Percentiles rank a stretch among this genome's conserved stretches.
Evolutionary conservation across 306 rosid species (phyloP).

Genomic region (Cyclanthera cordifolia): DNA sequence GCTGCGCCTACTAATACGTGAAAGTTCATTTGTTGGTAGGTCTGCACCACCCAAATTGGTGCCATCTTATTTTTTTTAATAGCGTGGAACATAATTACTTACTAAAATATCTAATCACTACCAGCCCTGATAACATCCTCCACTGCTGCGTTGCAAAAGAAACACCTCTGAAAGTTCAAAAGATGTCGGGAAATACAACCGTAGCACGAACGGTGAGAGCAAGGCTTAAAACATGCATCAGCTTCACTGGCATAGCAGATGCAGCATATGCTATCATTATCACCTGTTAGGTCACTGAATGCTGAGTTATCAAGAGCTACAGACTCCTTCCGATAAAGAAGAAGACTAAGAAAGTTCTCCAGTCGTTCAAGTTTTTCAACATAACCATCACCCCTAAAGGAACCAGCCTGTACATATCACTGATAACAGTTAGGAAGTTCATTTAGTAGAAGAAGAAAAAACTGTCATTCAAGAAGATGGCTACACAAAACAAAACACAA

Average conservation of each 20-base stretch:
- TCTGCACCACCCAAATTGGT: slow-evolving; percentile 10
- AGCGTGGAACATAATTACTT: background rate
- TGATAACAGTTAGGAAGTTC: background rate
- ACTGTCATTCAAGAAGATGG: background rate
- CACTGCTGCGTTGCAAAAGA: slow-evolving; percentile 89
- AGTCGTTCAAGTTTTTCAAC: slow-evolving; percentile 50
- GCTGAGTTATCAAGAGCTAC: slow-evolving; percentile 27
- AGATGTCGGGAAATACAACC: slow-evolving; percentile 96
- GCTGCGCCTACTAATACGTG: background rate
- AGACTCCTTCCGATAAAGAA: slow-evolving; percentile 41
- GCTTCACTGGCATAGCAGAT: slow-evolving; percentile 68
- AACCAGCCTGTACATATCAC: slow-evolving; percentile 55
- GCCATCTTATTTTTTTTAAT: background rate
- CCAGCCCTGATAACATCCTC: slow-evolving; percentile 38
- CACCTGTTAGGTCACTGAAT: slow-evolving; percentile 28
- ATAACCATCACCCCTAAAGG: slow-evolving; percentile 37
- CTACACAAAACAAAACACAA: background rate
- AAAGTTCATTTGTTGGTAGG: slow-evolving; percentile 4
- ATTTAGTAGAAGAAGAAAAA: background rate
- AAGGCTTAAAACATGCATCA: slow-evolving; percentile 63
- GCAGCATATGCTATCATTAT: slow-evolving; percentile 60
- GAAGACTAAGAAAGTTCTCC: slow-evolving; percentile 59
- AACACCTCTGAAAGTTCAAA: slow-evolving; percentile 91
- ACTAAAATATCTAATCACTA: slow-evolving; percentile 19
- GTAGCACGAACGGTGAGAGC: slow-evolving; percentile 77